Conservation (phyloP, 1,284 basidiomycete genomes). For the Amylostereum chailletii region DNA sequence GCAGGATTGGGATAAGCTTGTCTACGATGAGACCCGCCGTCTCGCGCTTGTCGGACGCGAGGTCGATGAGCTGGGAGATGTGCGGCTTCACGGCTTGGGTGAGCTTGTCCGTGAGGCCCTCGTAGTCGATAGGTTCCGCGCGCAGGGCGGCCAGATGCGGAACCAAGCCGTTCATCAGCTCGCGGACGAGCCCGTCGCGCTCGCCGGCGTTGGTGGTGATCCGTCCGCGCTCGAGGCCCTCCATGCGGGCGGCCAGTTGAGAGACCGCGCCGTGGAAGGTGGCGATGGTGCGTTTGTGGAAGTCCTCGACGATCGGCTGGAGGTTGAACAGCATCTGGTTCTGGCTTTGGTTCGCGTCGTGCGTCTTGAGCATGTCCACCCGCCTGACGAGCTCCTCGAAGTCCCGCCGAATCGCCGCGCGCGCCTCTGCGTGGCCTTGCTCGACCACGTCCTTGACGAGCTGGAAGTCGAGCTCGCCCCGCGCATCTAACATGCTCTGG, state of each 20-base stretch:
- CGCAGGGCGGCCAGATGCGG: conserved; percentile 53
- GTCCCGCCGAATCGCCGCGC: conserved; percentile 50
- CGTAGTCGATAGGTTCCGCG: conserved; percentile 65
- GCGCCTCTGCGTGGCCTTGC: conserved; percentile 53
- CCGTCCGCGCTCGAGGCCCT: conserved; percentile 35
- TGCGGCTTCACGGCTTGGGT: conserved; percentile 81
- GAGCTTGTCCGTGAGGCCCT: conserved; percentile 61
- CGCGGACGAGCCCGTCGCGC: conserved; percentile 47
- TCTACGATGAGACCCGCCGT: conserved; percentile 74
- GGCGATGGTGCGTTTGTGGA: conserved; percentile 43
- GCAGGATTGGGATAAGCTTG: conserved; percentile 58
- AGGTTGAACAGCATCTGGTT: conserved; percentile 14
- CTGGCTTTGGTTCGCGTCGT: conserved; percentile 2
- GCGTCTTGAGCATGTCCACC: conserved; percentile 23
- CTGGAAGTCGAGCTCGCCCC: conserved; percentile 70
- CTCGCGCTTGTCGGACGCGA: conserved; percentile 78
- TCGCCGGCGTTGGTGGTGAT: conserved; percentile 26
- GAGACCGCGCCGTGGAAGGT: conserved; percentile 52
- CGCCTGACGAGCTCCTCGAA: conserved; percentile 35
- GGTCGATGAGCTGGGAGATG: conserved; percentile 77
- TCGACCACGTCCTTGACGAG: conserved; percentile 63
- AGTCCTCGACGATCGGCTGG: conserved; percentile 40
- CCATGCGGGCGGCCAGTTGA: conserved; percentile 53
- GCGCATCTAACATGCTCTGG: conserved; percentile 46
- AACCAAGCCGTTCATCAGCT: conserved; percentile 46